Conservation (phyloP, 805 yeast genomes). For the Candida oleophila region DNA sequence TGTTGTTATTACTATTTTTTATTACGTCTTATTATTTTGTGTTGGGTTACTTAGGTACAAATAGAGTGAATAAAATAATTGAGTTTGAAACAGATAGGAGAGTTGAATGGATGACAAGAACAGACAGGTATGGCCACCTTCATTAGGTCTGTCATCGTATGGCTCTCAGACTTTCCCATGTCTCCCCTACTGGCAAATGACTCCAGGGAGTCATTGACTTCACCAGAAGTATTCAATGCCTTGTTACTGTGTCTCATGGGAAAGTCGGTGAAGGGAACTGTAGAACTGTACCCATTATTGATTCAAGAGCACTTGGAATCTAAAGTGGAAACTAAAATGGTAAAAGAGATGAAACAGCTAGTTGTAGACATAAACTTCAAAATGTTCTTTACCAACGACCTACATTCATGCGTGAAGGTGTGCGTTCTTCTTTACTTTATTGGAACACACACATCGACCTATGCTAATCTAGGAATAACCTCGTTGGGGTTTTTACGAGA, state of each 20-base stretch:
- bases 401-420: constrained; percentile 12
- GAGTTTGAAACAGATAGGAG: not conserved
- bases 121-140: constrained; percentile 5
- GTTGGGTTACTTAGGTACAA: not conserved
- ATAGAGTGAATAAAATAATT: not conserved
- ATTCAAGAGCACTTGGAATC: not conserved
- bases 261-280: not conserved
- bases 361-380: constrained; percentile 11
- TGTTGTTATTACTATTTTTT: not conserved
- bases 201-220: constrained; percentile 7
- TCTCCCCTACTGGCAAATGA: constrained; percentile 18
- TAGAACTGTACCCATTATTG: constrained; percentile 1
- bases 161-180: constrained; percentile 23
- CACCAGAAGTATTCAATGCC: constrained; percentile 3
- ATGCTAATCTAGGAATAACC: constrained; percentile 18
- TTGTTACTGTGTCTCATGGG: not conserved
- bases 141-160: constrained; percentile 16
- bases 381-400: constrained; percentile 14
- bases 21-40: not conserved
- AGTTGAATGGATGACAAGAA: not conserved
- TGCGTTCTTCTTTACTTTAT: constrained; percentile 18
- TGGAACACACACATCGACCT: constrained; percentile 20
- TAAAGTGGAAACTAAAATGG: constrained; percentile 2
- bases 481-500: constrained; percentile 16
- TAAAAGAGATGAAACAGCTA: constrained; percentile 1